Evolutionary conservation across 163 green algal species (phyloP).

Genomic region (Scenedesmus sp.): DNA sequence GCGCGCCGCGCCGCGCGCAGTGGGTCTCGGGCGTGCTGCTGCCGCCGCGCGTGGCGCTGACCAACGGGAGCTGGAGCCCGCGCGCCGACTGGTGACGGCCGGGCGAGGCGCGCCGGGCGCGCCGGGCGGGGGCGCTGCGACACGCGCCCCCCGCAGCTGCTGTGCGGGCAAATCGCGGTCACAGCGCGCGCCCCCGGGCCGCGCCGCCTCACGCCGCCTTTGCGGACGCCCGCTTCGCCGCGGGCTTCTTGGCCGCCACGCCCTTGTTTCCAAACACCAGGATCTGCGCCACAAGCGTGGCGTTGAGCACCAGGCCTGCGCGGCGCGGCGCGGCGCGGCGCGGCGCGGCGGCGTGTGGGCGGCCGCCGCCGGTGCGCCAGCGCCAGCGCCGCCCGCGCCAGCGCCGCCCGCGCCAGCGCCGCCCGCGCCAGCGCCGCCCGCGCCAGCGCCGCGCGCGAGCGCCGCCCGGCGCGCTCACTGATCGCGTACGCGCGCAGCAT

Average conservation of each 20-base stretch:
- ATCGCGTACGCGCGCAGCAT: constrained; percentile 80
- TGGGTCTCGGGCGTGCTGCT: constrained; percentile 79
- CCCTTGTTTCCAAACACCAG: constrained; percentile 65
- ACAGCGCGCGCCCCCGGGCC: too few species aligned
- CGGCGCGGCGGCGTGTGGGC: too few species aligned
- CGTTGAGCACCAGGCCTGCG: constrained; percentile 69
- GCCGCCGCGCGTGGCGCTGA: constrained; percentile 60
- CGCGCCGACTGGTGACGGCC: constrained; percentile 68
- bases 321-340: too few species aligned
- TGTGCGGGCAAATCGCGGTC: too few species aligned
- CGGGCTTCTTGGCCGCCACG: constrained; percentile 6
- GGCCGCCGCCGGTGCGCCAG: too few species aligned
- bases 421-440: not conserved
- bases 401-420: too few species aligned
- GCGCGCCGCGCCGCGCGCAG: constrained; percentile 58
- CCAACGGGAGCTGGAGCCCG: constrained; percentile 73
- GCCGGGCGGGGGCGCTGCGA: too few species aligned
- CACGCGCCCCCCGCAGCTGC: too few species aligned
- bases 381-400: too few species aligned
- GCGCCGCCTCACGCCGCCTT: not conserved
- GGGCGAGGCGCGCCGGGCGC: too few species aligned
- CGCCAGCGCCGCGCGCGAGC: not conserved
- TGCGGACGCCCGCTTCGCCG: not conserved
- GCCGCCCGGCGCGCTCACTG: constrained; percentile 53
- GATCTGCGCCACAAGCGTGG: constrained; percentile 63